Conservation (phyloP, 805 yeast genomes). For the Suhomyces sp. region DNA sequence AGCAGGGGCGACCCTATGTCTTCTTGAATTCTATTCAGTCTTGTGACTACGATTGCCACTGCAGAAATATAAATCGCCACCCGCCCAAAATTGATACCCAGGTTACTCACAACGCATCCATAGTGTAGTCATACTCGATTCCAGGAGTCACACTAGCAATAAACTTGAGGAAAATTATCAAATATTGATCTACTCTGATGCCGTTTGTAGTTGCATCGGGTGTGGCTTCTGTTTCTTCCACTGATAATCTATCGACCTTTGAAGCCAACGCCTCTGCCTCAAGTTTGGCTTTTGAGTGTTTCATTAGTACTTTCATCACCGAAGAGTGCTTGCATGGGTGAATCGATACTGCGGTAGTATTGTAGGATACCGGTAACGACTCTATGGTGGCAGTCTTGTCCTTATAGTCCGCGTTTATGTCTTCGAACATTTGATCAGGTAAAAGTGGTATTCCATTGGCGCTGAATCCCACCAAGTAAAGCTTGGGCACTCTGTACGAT, state of each 20-base stretch:
- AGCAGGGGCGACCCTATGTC: no score
- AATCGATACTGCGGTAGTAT: constrained; percentile 79
- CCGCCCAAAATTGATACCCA: no score
- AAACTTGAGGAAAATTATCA: constrained; percentile 86
- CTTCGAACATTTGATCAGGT: constrained; percentile 92
- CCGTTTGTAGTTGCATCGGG: no score
- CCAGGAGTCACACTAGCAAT: constrained; percentile 98
- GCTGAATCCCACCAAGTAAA: constrained; percentile 86
- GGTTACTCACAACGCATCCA: constrained; percentile 94
- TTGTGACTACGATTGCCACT: no score
- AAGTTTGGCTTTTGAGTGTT: constrained; percentile 51
- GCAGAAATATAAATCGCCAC: no score
- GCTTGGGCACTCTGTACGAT: constrained; percentile 91
- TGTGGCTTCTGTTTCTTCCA: background rate
- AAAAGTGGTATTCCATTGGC: constrained; percentile 80
- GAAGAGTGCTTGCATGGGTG: constrained; percentile 96
- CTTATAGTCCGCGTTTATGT: constrained; percentile 85
- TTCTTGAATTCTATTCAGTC: no score
- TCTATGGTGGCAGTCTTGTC: constrained; percentile 97
- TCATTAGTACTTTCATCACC: constrained; percentile 88
- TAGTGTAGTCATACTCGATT: constrained; percentile 96
- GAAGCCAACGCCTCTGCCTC: constrained; percentile 23
- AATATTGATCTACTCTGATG: constrained; percentile 86
- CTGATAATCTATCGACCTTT: constrained; percentile 14
- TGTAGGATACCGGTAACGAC: constrained; percentile 77